Base-by-base conservation (phyloP, 441 rosid species). In the Capsella rubella region DNA sequence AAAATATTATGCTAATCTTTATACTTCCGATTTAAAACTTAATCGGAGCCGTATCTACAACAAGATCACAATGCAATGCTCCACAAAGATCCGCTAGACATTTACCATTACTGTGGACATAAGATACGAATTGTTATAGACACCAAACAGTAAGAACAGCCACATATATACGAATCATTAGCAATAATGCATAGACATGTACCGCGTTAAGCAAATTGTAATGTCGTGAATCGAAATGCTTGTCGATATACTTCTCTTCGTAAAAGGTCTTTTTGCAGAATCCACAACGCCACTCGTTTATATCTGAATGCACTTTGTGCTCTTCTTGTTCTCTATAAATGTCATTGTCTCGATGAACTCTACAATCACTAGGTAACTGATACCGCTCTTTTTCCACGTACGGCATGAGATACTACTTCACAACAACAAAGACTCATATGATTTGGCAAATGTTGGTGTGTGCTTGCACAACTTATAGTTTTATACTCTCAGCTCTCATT, bases 51-150 rank as follows among this genome's bases (percentile, higher is more conserved):
- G 77, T 66, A 28, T 76, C 81, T 81, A 80, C 73, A 31, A 80
- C 69, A 35, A 73, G 72, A 75, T 87, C 87, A 69, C 87, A 83
- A 64, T 84, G 87, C 74, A 84, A 64, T 35, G 87, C 90, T 45
- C 88, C 86, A 58, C 87, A 84, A 34, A 84, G 29, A 69, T 84
- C 90, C 53, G 88, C 86, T 63, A 82, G 65, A 67, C 88, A 87
- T 64, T 69, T 79, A 60, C 85, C 51, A 11, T 58, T 81, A 82
- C 87, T 85, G 88, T 87, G 82, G 57, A 13, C 12, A 54, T 4
- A 51, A 51, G 55, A 21, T 10, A 56, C 4, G 42, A 55, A 56
- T 4, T 13, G 7, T 3, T 55, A 31, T 8, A 6, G 40, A 57
- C 45, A 15, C n/a, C 29, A 35, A 58, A 18, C 1, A 58, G 8